Evolutionary conservation across 1,284 basidiomycete species (phyloP), one percentile per base, ranked within the genome.

Genomic region (Tetrapyrgos nigripes): DNA sequence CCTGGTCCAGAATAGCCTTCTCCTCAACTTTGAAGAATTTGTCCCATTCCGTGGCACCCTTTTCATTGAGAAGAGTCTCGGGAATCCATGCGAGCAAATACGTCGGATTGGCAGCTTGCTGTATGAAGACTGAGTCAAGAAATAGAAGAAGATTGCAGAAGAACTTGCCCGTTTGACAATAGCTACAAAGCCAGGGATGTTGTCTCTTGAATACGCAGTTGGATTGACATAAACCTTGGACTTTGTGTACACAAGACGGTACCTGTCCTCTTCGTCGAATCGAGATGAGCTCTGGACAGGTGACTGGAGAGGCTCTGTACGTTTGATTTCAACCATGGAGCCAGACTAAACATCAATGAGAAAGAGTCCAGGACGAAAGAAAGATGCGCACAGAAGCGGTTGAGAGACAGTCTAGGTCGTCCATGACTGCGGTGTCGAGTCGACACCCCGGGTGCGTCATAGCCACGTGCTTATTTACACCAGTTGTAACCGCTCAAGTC

Each of bases 211-310:
- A 70, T 96, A 96, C 2, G 92, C 88, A 0, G 95, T 97, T 0
- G 97, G 96, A 68, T 98, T 95, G 47, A 97, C 89, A 68, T 96
- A 95, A 43, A 96, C 94, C 71, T 96, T 96, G 40, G 91, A 92
- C 74, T 96, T 96, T 73, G 87, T 91, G 68, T 94, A 97, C 19
- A 97, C 74, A 47, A 97, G 79, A 53, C 90, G 80, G 70, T 85
- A 84, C 72, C 83, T 87, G 64, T 84, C 81, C 21, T 75, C 73
- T 11, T 64, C 70, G 55, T 70, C 40, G 13, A 51, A 11, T 28
- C 17, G 29, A n/a, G 11, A 63, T 61, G 65, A 56, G 46, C 59
- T 55, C 58, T 62, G 51, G 57, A 62, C 61, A 58, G 70, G 59
- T 65, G 64, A 58, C 62, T 62, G 54, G 64, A 58, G 35, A 65